Conservation (phyloP, 148 eudicot species). For the Rhododendron henanense region DNA sequence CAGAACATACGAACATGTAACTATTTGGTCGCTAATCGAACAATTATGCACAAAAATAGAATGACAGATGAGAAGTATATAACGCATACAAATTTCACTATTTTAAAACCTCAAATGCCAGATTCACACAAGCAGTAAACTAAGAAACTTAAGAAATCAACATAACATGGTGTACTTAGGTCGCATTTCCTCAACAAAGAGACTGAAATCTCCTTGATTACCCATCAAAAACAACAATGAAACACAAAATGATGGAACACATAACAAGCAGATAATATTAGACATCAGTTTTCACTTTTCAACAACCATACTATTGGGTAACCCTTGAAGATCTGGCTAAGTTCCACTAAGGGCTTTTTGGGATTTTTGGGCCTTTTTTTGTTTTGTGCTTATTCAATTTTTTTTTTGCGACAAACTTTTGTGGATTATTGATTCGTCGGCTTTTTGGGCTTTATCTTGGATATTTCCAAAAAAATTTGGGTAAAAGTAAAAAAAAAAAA, state of each 20-base stretch:
- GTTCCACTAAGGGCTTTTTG: no score
- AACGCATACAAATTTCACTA: background rate
- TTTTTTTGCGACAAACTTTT: no score
- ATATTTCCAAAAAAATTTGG: no score
- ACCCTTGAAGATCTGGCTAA: no score
- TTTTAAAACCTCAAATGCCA: background rate
- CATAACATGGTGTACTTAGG: background rate
- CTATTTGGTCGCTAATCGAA: background rate
- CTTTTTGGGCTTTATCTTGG: no score
- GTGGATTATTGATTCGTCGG: no score
- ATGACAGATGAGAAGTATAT: background rate
- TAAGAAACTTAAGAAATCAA: background rate
- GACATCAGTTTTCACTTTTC: background rate
- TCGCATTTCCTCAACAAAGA: background rate
- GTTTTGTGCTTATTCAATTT: no score
- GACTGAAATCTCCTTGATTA: background rate
- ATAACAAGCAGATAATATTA: background rate
- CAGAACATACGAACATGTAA: background rate
- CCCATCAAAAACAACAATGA: background rate
- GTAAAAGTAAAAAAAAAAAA: no score
- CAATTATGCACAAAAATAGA: background rate
- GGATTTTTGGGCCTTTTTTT: no score
- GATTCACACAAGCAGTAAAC: background rate
- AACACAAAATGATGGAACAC: background rate
- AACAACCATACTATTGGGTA: background rate